phyloP scores from a whole-genome alignment of 805 yeast species.

The Starmerella vaccinii region DNA sequence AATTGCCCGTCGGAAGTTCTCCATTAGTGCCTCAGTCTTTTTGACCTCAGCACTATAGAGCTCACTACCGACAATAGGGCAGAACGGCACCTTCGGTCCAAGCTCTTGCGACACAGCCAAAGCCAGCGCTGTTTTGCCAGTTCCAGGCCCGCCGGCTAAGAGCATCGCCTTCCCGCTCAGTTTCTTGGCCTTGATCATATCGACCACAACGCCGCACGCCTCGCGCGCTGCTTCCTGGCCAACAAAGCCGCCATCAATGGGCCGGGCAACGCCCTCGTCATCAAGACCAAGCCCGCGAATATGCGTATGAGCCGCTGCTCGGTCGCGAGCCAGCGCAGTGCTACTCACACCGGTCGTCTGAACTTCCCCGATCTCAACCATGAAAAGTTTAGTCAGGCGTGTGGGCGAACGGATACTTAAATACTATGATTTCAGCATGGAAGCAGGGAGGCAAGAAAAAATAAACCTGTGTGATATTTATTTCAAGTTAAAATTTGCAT shows the following conservation, averaged over 20 bases:
- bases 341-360: slow-evolving; percentile 36
- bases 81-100: slow-evolving; percentile 95
- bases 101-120: slow-evolving; percentile 90
- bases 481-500: too few relatives aligned
- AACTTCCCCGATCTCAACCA: slow-evolving; percentile 74
- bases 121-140: slow-evolving; percentile 96
- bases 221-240: slow-evolving; percentile 59
- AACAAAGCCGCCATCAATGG: slow-evolving; percentile 78
- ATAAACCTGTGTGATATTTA: too few relatives aligned
- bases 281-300: slow-evolving; percentile 91
- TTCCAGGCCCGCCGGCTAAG: slow-evolving; percentile 96
- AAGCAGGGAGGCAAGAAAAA: too few relatives aligned
- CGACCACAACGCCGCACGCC: slow-evolving; percentile 92
- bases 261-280: slow-evolving; percentile 75
- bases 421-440: neutral
- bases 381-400: slow-evolving; percentile 25
- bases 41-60: slow-evolving; percentile 92
- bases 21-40: slow-evolving; percentile 93
- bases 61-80: slow-evolving; percentile 94
- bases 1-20: slow-evolving; percentile 90
- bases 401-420: neutral
- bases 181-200: slow-evolving; percentile 79
- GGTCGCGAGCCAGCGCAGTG: slow-evolving; percentile 39
- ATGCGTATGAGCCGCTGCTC: slow-evolving; percentile 95
- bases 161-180: slow-evolving; percentile 94